phyloP scores from a whole-genome alignment of 805 yeast genomes.

The Metschnikowia amazonensis region DNA sequence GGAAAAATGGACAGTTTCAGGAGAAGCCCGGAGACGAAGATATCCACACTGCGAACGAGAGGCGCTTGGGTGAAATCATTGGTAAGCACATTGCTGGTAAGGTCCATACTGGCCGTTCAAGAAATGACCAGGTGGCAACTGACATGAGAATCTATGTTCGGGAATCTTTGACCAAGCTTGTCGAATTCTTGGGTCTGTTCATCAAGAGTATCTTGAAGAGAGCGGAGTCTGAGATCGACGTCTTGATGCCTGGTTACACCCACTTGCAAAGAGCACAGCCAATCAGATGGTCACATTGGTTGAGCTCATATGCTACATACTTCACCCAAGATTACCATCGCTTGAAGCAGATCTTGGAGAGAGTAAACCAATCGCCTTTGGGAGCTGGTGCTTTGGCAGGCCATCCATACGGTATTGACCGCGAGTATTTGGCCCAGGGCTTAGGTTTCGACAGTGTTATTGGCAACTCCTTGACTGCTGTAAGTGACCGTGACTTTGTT shows the following conservation, averaged over 20 bases:
- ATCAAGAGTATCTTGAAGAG: conserved; percentile 67
- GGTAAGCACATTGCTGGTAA: conserved; percentile 94
- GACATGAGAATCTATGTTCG: conserved; percentile 95
- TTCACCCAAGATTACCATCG: conserved; percentile 88
- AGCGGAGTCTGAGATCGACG: conserved; percentile 82
- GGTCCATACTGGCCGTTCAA: conserved; percentile 98
- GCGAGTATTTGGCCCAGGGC: conserved; percentile 79
- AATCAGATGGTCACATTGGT: conserved; percentile 99
- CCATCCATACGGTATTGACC: conserved; percentile 97
- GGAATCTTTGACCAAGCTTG: conserved; percentile 62
- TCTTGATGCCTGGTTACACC: conserved; percentile 98
- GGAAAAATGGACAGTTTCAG: conserved; percentile 66
- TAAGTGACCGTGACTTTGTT: conserved; percentile 95
- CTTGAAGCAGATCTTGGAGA: conserved; percentile 69
- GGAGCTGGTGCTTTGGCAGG: conserved; percentile 99
- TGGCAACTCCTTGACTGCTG: conserved; percentile 96
- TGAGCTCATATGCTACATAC: conserved; percentile 90
- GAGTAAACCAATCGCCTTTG: conserved; percentile 86
- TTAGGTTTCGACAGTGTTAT: conserved; percentile 81
- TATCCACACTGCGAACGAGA: conserved; percentile 97
- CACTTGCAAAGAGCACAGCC: conserved; percentile 99
- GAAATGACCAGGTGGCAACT: conserved; percentile 99
- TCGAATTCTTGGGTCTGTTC: conserved; percentile 53
- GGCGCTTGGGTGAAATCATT: conserved; percentile 93
- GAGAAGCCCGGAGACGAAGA: conserved; percentile 94